phyloP scores from a whole-genome alignment of 75 land plant species.

The Larix kaempferi region DNA sequence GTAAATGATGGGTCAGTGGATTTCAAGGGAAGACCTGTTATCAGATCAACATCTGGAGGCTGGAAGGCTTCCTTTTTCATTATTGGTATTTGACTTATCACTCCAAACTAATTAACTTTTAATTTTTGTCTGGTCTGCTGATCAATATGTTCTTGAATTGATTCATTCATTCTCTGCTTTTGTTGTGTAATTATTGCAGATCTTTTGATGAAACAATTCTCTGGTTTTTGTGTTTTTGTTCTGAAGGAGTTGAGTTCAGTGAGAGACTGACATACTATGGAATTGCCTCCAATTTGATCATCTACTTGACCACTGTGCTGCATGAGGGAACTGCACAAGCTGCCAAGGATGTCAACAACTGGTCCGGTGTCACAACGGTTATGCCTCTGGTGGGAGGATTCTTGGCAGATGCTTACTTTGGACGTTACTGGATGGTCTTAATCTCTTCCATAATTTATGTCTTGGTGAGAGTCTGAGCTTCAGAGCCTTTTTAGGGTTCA shows the following conservation, averaged over 20 bases:
- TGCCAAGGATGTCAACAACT: constrained; percentile 72
- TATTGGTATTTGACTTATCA: constrained; percentile 13
- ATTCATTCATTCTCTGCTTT: too few relatives aligned
- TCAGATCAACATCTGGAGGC: constrained; percentile 28
- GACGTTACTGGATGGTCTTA: constrained; percentile 71
- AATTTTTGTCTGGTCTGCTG: background rate
- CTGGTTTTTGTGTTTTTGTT: background rate
- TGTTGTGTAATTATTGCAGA: too few relatives aligned
- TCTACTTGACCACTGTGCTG: constrained; percentile 65
- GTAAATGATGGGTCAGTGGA: constrained; percentile 34
- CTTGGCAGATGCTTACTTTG: constrained; percentile 84
- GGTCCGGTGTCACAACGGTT: constrained; percentile 70
- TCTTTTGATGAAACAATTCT: too few relatives aligned
- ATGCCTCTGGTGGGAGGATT: constrained; percentile 88
- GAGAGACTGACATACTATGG: constrained; percentile 86
- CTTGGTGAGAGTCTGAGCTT: constrained; percentile 56
- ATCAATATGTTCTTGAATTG: background rate
- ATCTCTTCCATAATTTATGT: constrained; percentile 63
- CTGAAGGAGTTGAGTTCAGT: constrained; percentile 75
- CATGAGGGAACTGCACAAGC: constrained; percentile 65
- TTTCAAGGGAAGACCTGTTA: constrained; percentile 18
- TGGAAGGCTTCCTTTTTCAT: constrained; percentile 36
- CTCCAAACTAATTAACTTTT: background rate
- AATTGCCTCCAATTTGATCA: constrained; percentile 66
- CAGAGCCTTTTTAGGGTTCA: background rate